Evolutionary conservation across 805 yeast genomes (phyloP), one percentile per base, ranked within the genome.

Genomic region (Cyberlindnera suaveolens): DNA sequence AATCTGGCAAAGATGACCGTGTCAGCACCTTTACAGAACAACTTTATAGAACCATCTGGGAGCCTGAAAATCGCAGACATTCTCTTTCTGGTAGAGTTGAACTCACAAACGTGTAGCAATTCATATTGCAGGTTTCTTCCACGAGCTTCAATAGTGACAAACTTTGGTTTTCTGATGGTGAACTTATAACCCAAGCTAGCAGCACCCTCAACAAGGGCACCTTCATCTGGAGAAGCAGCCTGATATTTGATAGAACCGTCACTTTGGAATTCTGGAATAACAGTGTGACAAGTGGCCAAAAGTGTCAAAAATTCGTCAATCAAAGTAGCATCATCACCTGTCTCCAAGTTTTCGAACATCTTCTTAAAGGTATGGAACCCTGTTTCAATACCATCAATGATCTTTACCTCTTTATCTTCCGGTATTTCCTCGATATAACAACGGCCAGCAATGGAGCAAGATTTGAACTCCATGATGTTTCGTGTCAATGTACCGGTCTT

Each of bases 221-320:
- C 99, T 69, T 95, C 99, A 67, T 93, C 99, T 0, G 99, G 99
- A 0, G 98, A 90, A 0, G 99, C 96, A 1, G 99, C 99, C 65
- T 93, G 99, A 62, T 95, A 93, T 61, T 87, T 90, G 49, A 93
- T 81, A 3, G 72, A 53, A 0, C 85, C 86, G 44, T 68, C 69
- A 1, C 72, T 80, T 47, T 72, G 74, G 16, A 75, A 68, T 62
- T 93, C 99, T 0, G 99, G 99, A 48, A 93, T 93, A 34, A 93
- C 99, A 0, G 99, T 95, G 58, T 93, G 99, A 62, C 99, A 93
- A 0, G 96, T 80, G 33, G 98, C 87, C 46, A 93, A 69, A 39
- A 90, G 68, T 1, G 90, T 82, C 49, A 93, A 73, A 52, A 95
- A 90, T 55, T 84, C 87, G 56, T 84, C 80, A 43, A 90, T 78